Conservation (phyloP, 345 rosid species). For the Abelmoschus esculentus region DNA sequence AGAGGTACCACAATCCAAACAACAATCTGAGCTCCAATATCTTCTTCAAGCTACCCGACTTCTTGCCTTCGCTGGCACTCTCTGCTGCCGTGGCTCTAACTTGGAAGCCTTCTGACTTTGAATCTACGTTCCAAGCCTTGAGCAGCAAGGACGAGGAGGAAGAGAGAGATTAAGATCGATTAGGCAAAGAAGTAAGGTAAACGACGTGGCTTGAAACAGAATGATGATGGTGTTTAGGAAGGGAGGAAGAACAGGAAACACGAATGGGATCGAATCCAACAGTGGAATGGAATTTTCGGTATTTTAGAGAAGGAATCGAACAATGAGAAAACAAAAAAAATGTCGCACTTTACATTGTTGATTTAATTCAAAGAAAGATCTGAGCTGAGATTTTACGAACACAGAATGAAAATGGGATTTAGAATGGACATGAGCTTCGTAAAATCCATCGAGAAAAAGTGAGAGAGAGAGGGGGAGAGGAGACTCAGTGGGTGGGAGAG, state of each 20-base stretch:
- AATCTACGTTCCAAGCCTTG: conserved; percentile 55
- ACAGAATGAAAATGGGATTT: background rate
- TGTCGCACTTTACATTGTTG: conserved; percentile 60
- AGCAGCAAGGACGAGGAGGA: conserved; percentile 27
- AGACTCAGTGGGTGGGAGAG: conserved; percentile 18
- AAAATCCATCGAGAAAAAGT: conserved; percentile 30
- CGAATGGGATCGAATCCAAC: conserved; percentile 30
- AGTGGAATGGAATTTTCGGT: conserved; percentile 10
- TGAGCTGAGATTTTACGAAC: background rate
- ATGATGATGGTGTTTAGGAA: conserved; percentile 28
- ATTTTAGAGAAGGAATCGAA: conserved; percentile 30
- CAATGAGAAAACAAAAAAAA: conserved; percentile 33
- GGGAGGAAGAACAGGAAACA: conserved; percentile 25
- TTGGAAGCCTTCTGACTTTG: conserved; percentile 30
- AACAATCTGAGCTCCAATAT: conserved; percentile 60
- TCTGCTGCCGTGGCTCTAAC: conserved; percentile 57
- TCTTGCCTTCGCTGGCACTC: conserved; percentile 43
- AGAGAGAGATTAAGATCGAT: conserved; percentile 52
- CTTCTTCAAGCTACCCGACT: conserved; percentile 31
- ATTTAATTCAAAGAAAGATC: conserved; percentile 15
- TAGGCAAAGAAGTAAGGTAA: conserved; percentile 36
- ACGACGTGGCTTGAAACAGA: conserved; percentile 30
- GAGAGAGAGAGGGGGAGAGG: too few relatives aligned
- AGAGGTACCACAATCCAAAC: conserved; percentile 84
- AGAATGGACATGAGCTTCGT: conserved; percentile 19